Conservation (phyloP, 768 basidiomycete species). For the Russula emetica region DNA sequence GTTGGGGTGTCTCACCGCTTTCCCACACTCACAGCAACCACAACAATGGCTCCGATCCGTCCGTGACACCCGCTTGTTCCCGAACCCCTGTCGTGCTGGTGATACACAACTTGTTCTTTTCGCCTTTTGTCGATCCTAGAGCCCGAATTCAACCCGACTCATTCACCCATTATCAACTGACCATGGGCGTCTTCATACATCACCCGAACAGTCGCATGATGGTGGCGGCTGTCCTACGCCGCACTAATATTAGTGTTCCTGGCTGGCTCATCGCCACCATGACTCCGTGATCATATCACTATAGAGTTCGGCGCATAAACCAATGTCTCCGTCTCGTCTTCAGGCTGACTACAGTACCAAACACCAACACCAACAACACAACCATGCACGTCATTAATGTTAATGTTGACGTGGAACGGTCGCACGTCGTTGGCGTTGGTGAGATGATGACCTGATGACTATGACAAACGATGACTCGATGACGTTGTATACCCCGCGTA, state of each 20-base stretch:
- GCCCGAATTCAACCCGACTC: background rate
- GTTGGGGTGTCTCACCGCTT: background rate
- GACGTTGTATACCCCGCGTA: background rate
- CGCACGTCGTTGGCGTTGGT: no score
- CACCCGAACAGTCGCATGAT: background rate
- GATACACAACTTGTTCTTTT: no score
- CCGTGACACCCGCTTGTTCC: background rate
- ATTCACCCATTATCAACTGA: background rate
- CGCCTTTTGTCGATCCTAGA: background rate
- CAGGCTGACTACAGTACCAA: no score
- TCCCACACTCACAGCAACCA: background rate
- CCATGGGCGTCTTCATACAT: background rate
- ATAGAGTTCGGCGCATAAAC: background rate
- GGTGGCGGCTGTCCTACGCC: no score
- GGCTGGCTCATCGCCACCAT: background rate
- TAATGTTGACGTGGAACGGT: no score
- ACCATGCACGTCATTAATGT: no score
- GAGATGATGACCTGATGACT: background rate
- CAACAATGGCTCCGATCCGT: background rate
- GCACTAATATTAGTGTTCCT: no score
- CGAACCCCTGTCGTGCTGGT: no score
- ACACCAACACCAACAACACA: no score
- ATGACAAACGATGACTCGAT: background rate
- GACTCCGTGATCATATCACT: background rate
- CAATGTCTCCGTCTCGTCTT: no score